Base-by-base conservation (phyloP, 768 basidiomycete genomes). In the Kwoniella europaea region DNA sequence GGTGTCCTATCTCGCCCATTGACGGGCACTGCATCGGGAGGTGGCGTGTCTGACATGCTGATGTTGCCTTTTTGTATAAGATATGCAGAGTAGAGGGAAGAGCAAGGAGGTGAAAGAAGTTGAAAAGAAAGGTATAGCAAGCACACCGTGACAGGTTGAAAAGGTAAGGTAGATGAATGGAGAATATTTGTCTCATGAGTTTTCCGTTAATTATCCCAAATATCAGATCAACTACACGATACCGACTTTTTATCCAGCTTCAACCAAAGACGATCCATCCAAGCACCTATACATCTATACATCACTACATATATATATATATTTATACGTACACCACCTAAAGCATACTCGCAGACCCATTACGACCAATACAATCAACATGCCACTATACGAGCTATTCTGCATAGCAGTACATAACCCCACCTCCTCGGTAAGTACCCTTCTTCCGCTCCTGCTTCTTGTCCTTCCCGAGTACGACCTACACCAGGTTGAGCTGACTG, bases 381-480 rank as follows among this genome's bases (percentile, higher is more conserved):
- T 83, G 82, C 81, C 81, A 15, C 72, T 83, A 22, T 83, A 83
- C 71, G 82, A 83, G 65, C 74, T 83, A 10, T 80, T 82, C 75
- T 83, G 82, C 68, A 82, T 83, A 58, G 81, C 81, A 9, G 75
- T 77, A 24, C 82, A 83, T 56, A 78, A 79, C 59, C 76, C 81
- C 7, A 58, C 63, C 61, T 80, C 79, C 35, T 73, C 79, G n/a
- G 82, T 83, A 63, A 52, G 77, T 76, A 16, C 50, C 16, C 18
- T 41, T 56, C 57, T 27, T 29, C 53, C 7, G 41, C 44, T 20
- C 13, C 16, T 9, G 13, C 59, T 41, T 60, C 35, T 35, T 68
- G 18, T 63, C 41, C 27, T 43, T 18, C n/a, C 42, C 35, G 35
- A 35, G 7, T 4, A 35, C 35, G 7, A 35, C 6, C 6, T 9